phyloP scores from a whole-genome alignment of 768 basidiomycete species.

The Collybia sp. region DNA sequence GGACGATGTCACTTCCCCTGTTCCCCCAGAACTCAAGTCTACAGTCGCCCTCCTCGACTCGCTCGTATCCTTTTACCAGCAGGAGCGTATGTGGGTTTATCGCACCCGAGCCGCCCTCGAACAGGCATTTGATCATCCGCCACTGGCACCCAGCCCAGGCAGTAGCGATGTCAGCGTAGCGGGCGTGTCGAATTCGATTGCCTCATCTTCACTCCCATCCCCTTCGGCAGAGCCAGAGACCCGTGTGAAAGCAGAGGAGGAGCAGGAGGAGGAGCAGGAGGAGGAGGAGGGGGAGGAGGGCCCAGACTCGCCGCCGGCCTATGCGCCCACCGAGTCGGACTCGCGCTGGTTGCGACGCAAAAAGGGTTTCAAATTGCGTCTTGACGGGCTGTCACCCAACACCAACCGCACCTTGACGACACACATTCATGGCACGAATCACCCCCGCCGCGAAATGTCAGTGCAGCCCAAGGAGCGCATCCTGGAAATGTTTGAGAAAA shows the following conservation, averaged over 20 bases:
- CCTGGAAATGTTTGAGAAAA: constrained; percentile 63
- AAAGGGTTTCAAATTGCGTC: constrained; percentile 47
- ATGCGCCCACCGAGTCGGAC: constrained; percentile 13
- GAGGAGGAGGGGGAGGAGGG: too few relatives aligned
- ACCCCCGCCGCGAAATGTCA: constrained; percentile 7
- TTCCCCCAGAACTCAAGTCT: constrained; percentile 29
- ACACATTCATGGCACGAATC: constrained; percentile 13
- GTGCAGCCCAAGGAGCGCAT: constrained; percentile 38
- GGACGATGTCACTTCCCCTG: constrained; percentile 15
- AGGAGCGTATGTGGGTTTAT: constrained; percentile 69
- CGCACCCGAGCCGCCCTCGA: constrained; percentile 60
- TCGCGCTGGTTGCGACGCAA: constrained; percentile 57
- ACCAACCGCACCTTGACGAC: constrained; percentile 11
- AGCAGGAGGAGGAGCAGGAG: too few relatives aligned
- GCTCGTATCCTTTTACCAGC: constrained; percentile 63
- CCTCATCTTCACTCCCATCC: background rate
- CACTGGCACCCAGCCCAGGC: constrained; percentile 3
- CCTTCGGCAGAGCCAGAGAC: background rate
- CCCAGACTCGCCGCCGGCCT: constrained; percentile 11
- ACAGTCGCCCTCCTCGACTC: constrained; percentile 60
- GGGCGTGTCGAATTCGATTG: background rate
- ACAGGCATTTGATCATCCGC: constrained; percentile 26
- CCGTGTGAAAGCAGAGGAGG: too few relatives aligned
- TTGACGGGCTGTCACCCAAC: constrained; percentile 23
- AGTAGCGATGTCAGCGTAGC: constrained; percentile 2